phyloP scores from a whole-genome alignment of 2,329 filamentous ascomycete species.

The Penicillium sp. region DNA sequence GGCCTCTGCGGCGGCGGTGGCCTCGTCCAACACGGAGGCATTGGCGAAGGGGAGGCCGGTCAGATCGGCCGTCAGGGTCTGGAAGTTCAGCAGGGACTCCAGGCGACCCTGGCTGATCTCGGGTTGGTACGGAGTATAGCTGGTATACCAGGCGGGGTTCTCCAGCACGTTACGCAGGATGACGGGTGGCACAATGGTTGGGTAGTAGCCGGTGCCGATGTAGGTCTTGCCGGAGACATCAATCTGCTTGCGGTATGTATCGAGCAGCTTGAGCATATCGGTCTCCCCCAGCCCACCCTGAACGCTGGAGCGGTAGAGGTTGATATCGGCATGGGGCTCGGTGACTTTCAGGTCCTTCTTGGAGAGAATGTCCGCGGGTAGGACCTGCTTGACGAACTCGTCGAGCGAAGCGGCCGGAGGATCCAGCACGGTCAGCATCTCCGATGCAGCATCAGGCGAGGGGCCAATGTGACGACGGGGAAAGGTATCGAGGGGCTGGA shows the following conservation, averaged over 20 bases:
- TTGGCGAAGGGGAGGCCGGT: slow-evolving; percentile 86
- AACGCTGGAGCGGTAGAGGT: slow-evolving; percentile 40
- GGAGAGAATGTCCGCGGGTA: slow-evolving; percentile 75
- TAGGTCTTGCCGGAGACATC: slow-evolving; percentile 61
- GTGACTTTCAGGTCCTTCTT: slow-evolving; percentile 60
- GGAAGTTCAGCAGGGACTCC: slow-evolving; percentile 91
- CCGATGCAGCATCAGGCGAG: slow-evolving; percentile 62
- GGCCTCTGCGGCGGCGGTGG: slow-evolving; percentile 88
- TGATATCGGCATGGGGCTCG: slow-evolving; percentile 43
- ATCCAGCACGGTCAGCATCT: slow-evolving; percentile 78
- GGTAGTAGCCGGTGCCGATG: slow-evolving; percentile 85
- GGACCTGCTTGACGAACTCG: slow-evolving; percentile 78
- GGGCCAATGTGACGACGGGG: slow-evolving; percentile 84
- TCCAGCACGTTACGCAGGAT: slow-evolving; percentile 92
- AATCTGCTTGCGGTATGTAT: slow-evolving; percentile 54
- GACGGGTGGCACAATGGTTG: slow-evolving; percentile 79
- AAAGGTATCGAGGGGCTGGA: slow-evolving; percentile 60
- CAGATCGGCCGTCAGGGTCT: slow-evolving; percentile 85
- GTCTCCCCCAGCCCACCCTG: slow-evolving; percentile 49
- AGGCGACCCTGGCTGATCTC: slow-evolving; percentile 95
- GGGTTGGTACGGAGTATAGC: slow-evolving; percentile 94
- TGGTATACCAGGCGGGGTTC: slow-evolving; percentile 95
- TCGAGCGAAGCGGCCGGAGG: slow-evolving; percentile 72
- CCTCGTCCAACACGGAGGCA: slow-evolving; percentile 85
- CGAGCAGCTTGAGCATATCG: slow-evolving; percentile 42